These are phyloP conservation scores for Nemania bipapillata DNA, from an alignment of 2,329 filamentous ascomycete genomes.

Conservation along the genomic window DNA sequence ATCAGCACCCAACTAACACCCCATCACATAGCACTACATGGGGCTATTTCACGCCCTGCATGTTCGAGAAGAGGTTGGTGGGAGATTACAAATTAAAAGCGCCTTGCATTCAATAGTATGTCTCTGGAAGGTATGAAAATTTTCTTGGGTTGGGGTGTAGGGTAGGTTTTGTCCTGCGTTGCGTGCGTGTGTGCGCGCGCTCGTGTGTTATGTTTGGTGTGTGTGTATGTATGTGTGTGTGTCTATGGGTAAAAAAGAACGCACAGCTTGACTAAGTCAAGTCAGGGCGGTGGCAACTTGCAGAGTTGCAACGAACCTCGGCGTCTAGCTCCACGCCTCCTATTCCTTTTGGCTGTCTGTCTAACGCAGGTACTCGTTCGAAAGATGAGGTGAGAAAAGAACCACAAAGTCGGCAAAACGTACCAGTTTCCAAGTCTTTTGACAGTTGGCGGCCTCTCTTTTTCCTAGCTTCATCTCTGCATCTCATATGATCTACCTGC, in stretches of 20 bases:
- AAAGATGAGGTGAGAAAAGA: background rate
- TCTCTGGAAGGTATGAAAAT: background rate
- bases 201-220: too few species aligned
- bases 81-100: conserved; percentile 13
- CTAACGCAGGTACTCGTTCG: conserved; percentile 1
- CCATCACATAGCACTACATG: conserved; percentile 27
- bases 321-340: background rate
- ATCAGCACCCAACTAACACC: background rate
- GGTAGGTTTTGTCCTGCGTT: background rate
- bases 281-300: background rate
- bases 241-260: too few species aligned
- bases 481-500: too few species aligned
- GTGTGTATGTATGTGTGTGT: too few species aligned
- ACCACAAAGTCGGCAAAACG: too few species aligned
- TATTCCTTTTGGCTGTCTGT: too few species aligned
- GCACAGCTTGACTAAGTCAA: background rate
- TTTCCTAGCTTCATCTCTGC: too few species aligned
- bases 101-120: conserved; percentile 21
- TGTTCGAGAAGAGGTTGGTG: background rate
- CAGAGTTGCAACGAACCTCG: background rate
- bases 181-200: too few species aligned
- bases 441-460: too few species aligned
- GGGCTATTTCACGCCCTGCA: conserved; percentile 24
- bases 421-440: too few species aligned
- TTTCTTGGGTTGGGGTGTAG: background rate